Conservation (phyloP, 2,329 filamentous ascomycete genomes). For the Plectosphaerella plurivora region DNA sequence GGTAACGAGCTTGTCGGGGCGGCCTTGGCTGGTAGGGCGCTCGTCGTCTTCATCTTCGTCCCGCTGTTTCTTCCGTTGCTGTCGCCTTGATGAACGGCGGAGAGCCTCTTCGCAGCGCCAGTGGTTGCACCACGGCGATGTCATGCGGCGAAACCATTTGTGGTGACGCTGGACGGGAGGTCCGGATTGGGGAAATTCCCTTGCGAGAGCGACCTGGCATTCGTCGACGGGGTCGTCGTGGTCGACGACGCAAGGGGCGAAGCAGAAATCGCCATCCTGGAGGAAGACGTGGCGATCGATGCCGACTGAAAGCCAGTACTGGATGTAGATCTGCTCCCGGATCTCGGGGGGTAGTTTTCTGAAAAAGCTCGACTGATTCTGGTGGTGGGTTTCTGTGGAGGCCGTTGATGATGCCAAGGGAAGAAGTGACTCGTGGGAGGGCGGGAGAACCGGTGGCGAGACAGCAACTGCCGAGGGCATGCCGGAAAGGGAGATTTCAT, state of each 20-base stretch:
- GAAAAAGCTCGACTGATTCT: slow-evolving; percentile 6
- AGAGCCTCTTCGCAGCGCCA: slow-evolving; percentile 12
- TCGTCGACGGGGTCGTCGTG: slow-evolving; percentile 9
- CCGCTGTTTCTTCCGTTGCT: not conserved
- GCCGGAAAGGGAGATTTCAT: not conserved
- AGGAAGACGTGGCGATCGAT: slow-evolving; percentile 9
- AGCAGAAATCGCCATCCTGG: not conserved
- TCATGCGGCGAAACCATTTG: slow-evolving; percentile 10
- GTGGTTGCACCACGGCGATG: slow-evolving; percentile 13
- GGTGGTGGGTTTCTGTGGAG: not conserved
- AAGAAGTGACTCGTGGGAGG: not conserved
- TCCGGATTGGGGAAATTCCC: slow-evolving; percentile 1
- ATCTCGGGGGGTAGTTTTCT: slow-evolving; percentile 7
- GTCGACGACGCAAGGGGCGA: slow-evolving; percentile 8
- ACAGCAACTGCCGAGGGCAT: not conserved
- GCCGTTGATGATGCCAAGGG: not conserved
- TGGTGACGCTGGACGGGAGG: slow-evolving; percentile 6
- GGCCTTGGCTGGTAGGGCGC: not conserved
- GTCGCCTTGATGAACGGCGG: not conserved
- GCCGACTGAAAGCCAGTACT: slow-evolving; percentile 5
- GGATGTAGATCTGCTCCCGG: slow-evolving; percentile 8
- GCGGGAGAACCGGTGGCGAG: not conserved
- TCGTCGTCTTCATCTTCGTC: not conserved
- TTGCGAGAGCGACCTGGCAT: slow-evolving; percentile 5
- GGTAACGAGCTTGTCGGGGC: not conserved